Conservation (phyloP, 441 rosid species). For the Pelargonium exstipulatum region DNA sequence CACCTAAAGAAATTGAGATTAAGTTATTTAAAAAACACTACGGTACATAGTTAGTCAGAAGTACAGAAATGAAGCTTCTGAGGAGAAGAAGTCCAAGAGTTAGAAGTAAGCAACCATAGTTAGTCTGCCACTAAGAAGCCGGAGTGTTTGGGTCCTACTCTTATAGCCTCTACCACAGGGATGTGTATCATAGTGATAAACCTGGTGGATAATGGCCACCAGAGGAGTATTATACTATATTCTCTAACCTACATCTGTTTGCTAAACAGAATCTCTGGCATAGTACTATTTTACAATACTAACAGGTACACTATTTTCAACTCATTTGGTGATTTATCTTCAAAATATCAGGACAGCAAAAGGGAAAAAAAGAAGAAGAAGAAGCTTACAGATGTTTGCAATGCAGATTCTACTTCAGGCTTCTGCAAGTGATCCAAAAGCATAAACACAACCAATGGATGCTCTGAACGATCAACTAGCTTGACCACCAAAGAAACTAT, state of each 20-base stretch:
- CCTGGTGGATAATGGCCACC: not conserved
- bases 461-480: not conserved
- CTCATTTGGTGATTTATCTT: not conserved
- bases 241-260: not conserved
- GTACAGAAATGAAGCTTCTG: not conserved
- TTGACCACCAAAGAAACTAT: slow-evolving; percentile 3
- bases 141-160: not conserved
- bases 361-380: not conserved
- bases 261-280: not conserved
- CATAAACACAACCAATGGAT: not conserved
- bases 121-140: not conserved
- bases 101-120: not conserved
- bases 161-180: not conserved
- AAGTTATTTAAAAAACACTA: too few species aligned
- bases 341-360: not conserved
- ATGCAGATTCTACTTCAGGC: slow-evolving; percentile 5
- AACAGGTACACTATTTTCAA: not conserved
- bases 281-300: not conserved
- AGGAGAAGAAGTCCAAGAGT: not conserved
- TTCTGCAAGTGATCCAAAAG: slow-evolving; percentile 6
- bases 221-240: not conserved
- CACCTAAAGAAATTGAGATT: not conserved
- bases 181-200: not conserved
- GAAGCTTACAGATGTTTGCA: slow-evolving; percentile 1
- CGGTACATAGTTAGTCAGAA: too few species aligned